Evolutionary conservation across 2,329 filamentous ascomycete genomes (phyloP), one percentile per base, ranked within the genome.

Genomic region (Phaeoacremonium minimum): DNA sequence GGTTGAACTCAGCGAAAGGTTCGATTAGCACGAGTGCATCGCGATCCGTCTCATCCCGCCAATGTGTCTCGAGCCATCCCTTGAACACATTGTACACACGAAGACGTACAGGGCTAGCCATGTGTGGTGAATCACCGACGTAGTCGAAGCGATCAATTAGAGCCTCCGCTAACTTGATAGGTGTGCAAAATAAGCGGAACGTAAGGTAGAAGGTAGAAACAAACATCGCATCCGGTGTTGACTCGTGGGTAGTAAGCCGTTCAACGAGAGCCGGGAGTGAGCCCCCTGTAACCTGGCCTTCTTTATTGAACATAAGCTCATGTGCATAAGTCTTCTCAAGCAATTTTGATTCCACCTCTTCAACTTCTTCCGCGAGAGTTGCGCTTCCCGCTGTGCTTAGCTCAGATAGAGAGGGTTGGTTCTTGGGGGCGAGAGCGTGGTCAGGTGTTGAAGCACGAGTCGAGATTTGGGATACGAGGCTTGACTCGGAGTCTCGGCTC

Each of bases 41-140:
- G 36, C 78, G 77, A 56, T 98, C 93, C 9, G 82, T 80, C 41
- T 88, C 80, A 45, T 87, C 80, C 32, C 85, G 80, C 91, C 93
- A 98, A 61, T 98, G 89, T 6, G 86, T 93, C 64, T 97, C 93
- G 15, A 98, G 69, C 93, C 93, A 98, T 29, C 87, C 86, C 62
- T 98, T 98, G 72, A 98, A 88, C 38, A 89, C 83, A 56, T 98
- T 97, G 68, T 94, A 97, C 2, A 97, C 88, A 35, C 93, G 80
- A 32, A 98, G 69, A 34, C 90, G 82, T 15, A 97, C 91, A 0
- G 91, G 87, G 4, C 73, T 77, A 15, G 89, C 82, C 44, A 90
- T 77, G 40, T 81, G 75, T 15, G 81, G 77, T 32, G 83, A 85
- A 41, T 93, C 85, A 11, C 80, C 85, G 26, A 95, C 85, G 49